phyloP scores from a whole-genome alignment of 768 basidiomycete species.

The Cyclocybe aegerita region DNA sequence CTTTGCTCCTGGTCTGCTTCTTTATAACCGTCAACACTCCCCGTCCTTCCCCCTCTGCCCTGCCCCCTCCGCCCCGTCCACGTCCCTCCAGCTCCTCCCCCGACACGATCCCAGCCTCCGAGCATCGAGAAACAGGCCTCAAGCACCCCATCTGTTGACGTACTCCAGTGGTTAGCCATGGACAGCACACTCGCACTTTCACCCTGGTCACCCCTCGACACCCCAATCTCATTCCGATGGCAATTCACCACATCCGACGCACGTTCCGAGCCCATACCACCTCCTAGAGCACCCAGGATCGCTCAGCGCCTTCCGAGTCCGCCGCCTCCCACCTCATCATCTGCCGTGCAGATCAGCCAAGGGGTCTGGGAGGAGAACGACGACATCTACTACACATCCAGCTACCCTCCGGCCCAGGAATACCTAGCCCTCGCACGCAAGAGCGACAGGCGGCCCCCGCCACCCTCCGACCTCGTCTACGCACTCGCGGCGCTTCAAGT shows the following conservation, averaged over 20 bases:
- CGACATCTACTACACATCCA: conserved; percentile 41
- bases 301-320: conserved; percentile 13
- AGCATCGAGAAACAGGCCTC: conserved; percentile 12
- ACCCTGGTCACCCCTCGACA: conserved; percentile 12
- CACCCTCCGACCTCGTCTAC: conserved; percentile 45
- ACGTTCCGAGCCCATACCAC: conserved; percentile 17
- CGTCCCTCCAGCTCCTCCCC: conserved; percentile 5
- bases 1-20: conserved; percentile 10
- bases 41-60: conserved; percentile 12
- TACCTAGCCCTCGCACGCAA: conserved; percentile 44
- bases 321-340: conserved; percentile 19
- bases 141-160: conserved; percentile 1
- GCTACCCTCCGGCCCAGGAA: conserved; percentile 45
- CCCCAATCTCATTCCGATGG: conserved; percentile 14
- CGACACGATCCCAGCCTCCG: conserved; percentile 1
- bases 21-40: conserved; percentile 1
- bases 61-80: conserved; percentile 11
- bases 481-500: conserved; percentile 62
- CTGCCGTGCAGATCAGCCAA: conserved; percentile 28
- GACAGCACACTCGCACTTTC: conserved; percentile 9
- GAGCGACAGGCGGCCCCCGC: conserved; percentile 35
- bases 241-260: conserved; percentile 16
- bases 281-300: conserved; percentile 2
- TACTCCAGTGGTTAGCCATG: conserved; percentile 7
- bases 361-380: conserved; percentile 41